These are phyloP conservation scores for Amniculicola lignicola DNA, from an alignment of 495 filamentous ascomycete species.

Conservation along the genomic window DNA sequence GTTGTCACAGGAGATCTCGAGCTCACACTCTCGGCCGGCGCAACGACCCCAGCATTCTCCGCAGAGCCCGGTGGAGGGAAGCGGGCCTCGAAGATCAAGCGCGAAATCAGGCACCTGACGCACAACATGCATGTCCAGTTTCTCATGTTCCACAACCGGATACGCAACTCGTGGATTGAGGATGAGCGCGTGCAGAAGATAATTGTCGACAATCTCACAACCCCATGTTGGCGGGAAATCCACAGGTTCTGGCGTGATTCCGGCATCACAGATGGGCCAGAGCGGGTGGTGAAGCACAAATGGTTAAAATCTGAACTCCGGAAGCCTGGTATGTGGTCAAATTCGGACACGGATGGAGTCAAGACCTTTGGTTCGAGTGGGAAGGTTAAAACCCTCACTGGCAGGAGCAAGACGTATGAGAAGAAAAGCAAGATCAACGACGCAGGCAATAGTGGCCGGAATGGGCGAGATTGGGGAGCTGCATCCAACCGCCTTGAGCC, in stretches of 20 bases:
- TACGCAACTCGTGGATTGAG: constrained; percentile 83
- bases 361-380: constrained; percentile 6
- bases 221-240: constrained; percentile 65
- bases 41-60: constrained; percentile 40
- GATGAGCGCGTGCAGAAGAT: constrained; percentile 75
- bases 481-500: constrained; percentile 66
- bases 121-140: constrained; percentile 89
- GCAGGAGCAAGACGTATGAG: neutral
- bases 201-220: constrained; percentile 66
- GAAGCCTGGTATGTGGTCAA: constrained; percentile 18
- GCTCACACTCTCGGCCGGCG: constrained; percentile 56
- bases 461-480: constrained; percentile 70
- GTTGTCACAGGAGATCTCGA: constrained; percentile 60
- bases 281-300: constrained; percentile 42
- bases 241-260: constrained; percentile 68
- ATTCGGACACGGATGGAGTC: constrained; percentile 3
- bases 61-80: constrained; percentile 65
- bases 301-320: constrained; percentile 5
- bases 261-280: constrained; percentile 52
- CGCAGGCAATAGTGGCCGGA: constrained; percentile 25
- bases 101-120: constrained; percentile 68
- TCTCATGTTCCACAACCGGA: constrained; percentile 80
- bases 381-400: neutral
- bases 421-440: constrained; percentile 3
- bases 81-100: constrained; percentile 79